Conservation (phyloP, 1,139 yeast species). For the Sugiyamaella xylanicola region DNA sequence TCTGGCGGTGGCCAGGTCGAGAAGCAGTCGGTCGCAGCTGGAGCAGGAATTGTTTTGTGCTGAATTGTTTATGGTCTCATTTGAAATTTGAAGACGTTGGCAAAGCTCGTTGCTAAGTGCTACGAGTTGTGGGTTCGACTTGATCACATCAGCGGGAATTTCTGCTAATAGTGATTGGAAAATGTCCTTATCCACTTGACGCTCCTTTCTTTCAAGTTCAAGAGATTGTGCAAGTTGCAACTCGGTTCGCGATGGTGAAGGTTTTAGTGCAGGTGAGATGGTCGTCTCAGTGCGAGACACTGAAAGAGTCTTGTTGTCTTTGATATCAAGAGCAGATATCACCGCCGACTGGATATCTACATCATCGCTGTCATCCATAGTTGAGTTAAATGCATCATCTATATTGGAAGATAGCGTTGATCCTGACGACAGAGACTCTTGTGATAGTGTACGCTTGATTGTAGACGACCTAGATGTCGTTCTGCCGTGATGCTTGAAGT, state of each 20-base stretch:
- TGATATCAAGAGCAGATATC: background rate
- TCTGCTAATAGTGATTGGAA: conserved; percentile 18
- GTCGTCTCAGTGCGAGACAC: background rate
- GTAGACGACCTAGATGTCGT: background rate
- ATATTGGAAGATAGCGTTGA: conserved; percentile 2
- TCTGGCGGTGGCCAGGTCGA: conserved; percentile 40
- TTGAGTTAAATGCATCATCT: background rate
- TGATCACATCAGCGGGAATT: conserved; percentile 14
- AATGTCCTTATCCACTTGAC: conserved; percentile 24
- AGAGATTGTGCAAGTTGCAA: conserved; percentile 6
- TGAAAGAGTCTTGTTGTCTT: background rate
- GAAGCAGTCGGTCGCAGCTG: conserved; percentile 37
- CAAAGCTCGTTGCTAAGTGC: conserved; percentile 18
- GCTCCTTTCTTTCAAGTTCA: conserved; percentile 22
- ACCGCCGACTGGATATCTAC: background rate
- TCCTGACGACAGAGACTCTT: background rate
- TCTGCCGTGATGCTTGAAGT: background rate
- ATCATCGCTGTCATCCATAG: background rate
- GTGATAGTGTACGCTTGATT: background rate
- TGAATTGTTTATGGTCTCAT: background rate
- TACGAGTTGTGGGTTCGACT: conserved; percentile 5
- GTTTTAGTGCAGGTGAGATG: background rate
- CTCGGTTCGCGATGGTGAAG: background rate
- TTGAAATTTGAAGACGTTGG: conserved; percentile 18
- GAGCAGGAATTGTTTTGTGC: conserved; percentile 24